Conservation (phyloP, 345 rosid species). For the Salix viminalis region DNA sequence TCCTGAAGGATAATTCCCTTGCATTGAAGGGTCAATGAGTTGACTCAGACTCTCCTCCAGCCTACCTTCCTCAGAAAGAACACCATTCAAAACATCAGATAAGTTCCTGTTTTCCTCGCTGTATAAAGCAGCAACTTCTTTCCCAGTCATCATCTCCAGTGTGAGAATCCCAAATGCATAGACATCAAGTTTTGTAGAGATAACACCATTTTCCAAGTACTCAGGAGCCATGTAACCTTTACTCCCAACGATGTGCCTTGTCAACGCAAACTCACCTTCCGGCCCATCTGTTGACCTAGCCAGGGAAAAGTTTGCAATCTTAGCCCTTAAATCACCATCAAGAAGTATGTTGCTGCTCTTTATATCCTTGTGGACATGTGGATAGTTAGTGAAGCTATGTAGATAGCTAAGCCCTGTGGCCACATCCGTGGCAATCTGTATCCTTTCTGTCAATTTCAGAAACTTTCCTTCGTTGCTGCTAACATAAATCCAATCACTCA, state of each 20-base stretch:
- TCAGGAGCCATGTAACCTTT: conserved; percentile 85
- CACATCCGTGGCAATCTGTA: conserved; percentile 60
- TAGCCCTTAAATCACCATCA: conserved; percentile 50
- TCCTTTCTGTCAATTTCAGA: conserved; percentile 54
- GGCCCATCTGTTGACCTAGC: conserved; percentile 42
- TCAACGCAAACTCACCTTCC: conserved; percentile 58
- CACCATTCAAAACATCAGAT: conserved; percentile 19
- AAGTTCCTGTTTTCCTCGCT: conserved; percentile 29
- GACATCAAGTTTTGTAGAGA: conserved; percentile 73
- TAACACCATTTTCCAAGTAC: conserved; percentile 69
- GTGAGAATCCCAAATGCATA: conserved; percentile 74
- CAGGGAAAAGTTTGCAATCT: conserved; percentile 46
- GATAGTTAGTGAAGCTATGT: conserved; percentile 55
- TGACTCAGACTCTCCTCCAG: conserved; percentile 24
- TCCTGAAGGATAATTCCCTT: conserved; percentile 43
- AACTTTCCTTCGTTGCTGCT: conserved; percentile 21
- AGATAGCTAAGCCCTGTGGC: conserved; percentile 78
- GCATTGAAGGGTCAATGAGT: conserved; percentile 38
- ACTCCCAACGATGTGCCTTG: conserved; percentile 77
- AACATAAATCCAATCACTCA: conserved; percentile 62
- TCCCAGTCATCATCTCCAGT: conserved; percentile 62
- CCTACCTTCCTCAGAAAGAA: conserved; percentile 25
- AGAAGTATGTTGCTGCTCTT: conserved; percentile 45
- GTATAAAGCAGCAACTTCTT: conserved; percentile 43
- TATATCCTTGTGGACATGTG: conserved; percentile 55